phyloP scores from a whole-genome alignment of 345 rosid genomes.

The Salix koriyanagi region DNA sequence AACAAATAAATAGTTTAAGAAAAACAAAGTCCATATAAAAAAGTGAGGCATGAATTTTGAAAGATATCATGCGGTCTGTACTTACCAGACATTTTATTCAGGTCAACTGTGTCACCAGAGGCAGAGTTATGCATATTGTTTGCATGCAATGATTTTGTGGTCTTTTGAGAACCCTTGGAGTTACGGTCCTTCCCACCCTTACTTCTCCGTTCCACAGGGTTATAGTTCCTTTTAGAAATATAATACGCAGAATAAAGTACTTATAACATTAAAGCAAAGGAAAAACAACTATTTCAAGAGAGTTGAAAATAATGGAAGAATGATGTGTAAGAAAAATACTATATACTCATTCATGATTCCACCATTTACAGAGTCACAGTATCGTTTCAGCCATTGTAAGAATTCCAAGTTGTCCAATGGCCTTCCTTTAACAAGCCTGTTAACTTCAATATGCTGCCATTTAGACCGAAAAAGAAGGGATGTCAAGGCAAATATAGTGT shows the following conservation, averaged over 20 bases:
- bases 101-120: conserved; percentile 26
- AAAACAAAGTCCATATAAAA: neutral
- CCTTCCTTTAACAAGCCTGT: conserved; percentile 83
- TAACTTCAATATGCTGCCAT: conserved; percentile 85
- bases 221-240: conserved; percentile 60
- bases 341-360: conserved; percentile 93
- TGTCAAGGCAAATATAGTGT: neutral
- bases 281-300: neutral
- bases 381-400: conserved; percentile 91
- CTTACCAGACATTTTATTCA: conserved; percentile 39
- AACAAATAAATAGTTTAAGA: neutral
- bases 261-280: neutral
- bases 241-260: neutral
- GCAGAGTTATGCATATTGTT: conserved; percentile 49
- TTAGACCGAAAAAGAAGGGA: neutral
- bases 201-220: conserved; percentile 79
- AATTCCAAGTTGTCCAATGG: conserved; percentile 98
- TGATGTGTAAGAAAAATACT: neutral
- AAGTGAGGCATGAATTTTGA: neutral
- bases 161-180: conserved; percentile 48
- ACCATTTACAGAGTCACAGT: conserved; percentile 92
- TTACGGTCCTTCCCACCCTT: conserved; percentile 68
- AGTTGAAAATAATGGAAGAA: neutral
- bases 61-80: conserved; percentile 2
- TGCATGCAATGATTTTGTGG: conserved; percentile 70